Conservation (phyloP, 2,329 filamentous ascomycete genomes). For the Apiospora saccharicola region DNA sequence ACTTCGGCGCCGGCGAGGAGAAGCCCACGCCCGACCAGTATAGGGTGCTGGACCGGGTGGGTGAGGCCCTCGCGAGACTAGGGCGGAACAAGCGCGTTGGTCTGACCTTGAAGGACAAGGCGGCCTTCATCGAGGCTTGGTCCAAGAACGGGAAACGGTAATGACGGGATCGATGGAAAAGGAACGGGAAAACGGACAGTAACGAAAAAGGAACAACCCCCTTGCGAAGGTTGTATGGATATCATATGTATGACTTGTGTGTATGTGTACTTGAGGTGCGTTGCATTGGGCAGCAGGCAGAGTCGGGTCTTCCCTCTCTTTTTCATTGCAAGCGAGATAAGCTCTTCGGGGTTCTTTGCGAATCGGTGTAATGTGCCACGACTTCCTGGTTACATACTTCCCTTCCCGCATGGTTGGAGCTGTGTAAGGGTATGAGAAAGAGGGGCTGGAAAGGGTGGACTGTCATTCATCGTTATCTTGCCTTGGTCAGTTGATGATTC, state of each 20-base stretch:
- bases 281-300: neutral
- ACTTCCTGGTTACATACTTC: neutral
- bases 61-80: constrained; percentile 84
- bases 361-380: neutral
- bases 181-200: too few species aligned
- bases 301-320: neutral
- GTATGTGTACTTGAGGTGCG: neutral
- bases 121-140: constrained; percentile 78
- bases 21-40: constrained; percentile 65
- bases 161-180: neutral
- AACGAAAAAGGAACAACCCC: neutral
- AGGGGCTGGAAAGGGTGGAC: neutral
- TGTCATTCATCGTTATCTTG: neutral
- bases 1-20: constrained; percentile 36
- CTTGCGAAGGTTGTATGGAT: neutral
- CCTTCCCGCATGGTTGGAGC: neutral
- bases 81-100: constrained; percentile 90
- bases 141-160: constrained; percentile 48
- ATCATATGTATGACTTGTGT: constrained; percentile 5
- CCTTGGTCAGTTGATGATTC: constrained; percentile 7
- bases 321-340: neutral
- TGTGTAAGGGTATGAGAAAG: neutral
- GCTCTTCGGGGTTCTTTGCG: neutral
- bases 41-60: constrained; percentile 77
- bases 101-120: constrained; percentile 83